Evolutionary conservation across 345 rosid genomes (phyloP), one percentile per base, ranked within the genome.

Genomic region (Gossypium rotundifolium): DNA sequence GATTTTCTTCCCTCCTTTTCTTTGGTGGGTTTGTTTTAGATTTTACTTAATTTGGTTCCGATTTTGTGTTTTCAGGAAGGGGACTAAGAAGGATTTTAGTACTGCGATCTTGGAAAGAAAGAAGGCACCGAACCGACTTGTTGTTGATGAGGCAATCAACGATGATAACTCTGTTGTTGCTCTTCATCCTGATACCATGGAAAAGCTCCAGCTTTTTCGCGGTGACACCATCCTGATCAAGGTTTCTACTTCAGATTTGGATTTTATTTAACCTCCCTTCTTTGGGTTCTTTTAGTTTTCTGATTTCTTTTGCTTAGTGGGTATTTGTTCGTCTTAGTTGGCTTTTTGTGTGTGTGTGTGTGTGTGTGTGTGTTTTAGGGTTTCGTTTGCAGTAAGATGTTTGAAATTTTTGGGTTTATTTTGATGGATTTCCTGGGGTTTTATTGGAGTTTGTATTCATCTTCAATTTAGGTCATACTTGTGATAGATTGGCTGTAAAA

Each of bases 181-280:
- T 8, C 86, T 94, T 16, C 93, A 92, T 70, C 95, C 98, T 2
- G 85, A 89, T 1, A 89, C 98, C 60, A 94, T 92, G 98, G 98
- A 94, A 85, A 94, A 89, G 87, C 98, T 94, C 76, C 98, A 94
- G 85, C 88, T 94, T 48, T 94, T 94, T 78, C 91, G 98, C 7
- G 98, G 98, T 9, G 98, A 94, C 71, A 94, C 98, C 2, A 88
- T 94, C 80, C 79, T 91, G 60, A 85, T 92, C 78, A 94, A 94
- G 98, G 98, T 94, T 77, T 71, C 44, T 11, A 65, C 45, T 72
- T 60, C 22, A 13, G 65, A 55, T 53, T 65, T 25, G 2, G 9
- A 2, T n/a, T 2, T 29, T 51, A 11, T n/a, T 38, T 11, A n/a
- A 42, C 20, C n/a, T 5, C 11, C 45, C 13, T 22, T 38, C 0